phyloP scores from a whole-genome alignment of 2,329 filamentous ascomycete genomes.

The Atkinsonella texensis region DNA sequence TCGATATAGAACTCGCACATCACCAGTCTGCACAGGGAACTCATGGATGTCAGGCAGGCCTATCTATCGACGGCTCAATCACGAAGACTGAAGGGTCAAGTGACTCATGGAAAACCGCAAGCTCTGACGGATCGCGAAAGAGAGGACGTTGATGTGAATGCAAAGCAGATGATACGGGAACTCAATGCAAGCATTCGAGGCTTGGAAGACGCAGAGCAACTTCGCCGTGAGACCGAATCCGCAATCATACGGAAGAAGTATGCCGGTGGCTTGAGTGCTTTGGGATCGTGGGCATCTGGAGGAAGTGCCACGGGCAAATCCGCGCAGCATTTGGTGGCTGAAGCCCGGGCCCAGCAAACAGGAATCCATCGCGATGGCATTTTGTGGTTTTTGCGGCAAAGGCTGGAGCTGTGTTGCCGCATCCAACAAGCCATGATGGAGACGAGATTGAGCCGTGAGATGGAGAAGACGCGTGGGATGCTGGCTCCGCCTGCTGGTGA shows the following conservation, averaged over 20 bases:
- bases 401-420: slow-evolving; percentile 62
- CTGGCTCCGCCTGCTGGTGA: slow-evolving; percentile 30
- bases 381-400: slow-evolving; percentile 66
- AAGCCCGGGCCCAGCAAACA: slow-evolving; percentile 54
- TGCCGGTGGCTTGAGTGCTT: slow-evolving; percentile 48
- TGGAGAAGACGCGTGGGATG: slow-evolving; percentile 82
- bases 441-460: slow-evolving; percentile 67
- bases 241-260: slow-evolving; percentile 62
- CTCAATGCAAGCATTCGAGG: slow-evolving; percentile 71
- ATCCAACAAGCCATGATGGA: slow-evolving; percentile 91
- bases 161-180: slow-evolving; percentile 74
- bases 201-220: slow-evolving; percentile 69
- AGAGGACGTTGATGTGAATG: slow-evolving; percentile 77
- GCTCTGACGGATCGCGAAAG: slow-evolving; percentile 70
- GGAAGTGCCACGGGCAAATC: slow-evolving; percentile 35
- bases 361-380: slow-evolving; percentile 69
- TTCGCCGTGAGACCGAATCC: slow-evolving; percentile 64
- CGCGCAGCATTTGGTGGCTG: slow-evolving; percentile 58
- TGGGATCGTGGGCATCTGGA: slow-evolving; percentile 56
- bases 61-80: slow-evolving; percentile 77
- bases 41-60: slow-evolving; percentile 72
- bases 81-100: slow-evolving; percentile 39
- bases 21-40: slow-evolving; percentile 62
- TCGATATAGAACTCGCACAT: slow-evolving; percentile 67
- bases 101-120: slow-evolving; percentile 31